Conservation (phyloP, 257 asterid genomes). For the Solanum medicagineum region DNA sequence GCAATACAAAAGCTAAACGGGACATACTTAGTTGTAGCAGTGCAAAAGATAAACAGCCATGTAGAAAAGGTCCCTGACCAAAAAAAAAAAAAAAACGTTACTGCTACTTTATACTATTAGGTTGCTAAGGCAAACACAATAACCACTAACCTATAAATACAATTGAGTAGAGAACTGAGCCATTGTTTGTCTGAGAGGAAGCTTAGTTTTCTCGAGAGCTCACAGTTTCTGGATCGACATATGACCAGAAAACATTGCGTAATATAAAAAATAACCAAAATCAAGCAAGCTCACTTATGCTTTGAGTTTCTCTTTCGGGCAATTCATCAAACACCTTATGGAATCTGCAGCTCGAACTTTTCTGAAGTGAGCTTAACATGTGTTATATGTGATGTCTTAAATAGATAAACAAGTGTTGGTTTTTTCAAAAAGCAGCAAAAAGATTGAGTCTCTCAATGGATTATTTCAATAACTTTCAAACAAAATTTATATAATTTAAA, state of each 20-base stretch:
- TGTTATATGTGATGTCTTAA: no score
- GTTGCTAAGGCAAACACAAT: not conserved
- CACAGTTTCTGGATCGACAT: not conserved
- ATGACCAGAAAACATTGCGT: not conserved
- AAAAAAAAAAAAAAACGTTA: no score
- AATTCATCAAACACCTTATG: not conserved
- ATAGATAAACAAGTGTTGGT: no score
- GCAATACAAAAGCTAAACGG: not conserved
- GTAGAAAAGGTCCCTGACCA: not conserved
- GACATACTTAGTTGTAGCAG: not conserved
- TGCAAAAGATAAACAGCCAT: not conserved
- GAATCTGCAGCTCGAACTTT: not conserved
- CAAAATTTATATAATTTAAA: no score
- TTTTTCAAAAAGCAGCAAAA: no score
- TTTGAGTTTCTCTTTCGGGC: not conserved
- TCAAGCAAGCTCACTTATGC: not conserved
- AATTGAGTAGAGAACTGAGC: not conserved
- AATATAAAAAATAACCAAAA: not conserved
- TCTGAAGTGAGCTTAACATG: no score
- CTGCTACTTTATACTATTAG: not conserved
- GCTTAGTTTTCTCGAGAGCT: not conserved
- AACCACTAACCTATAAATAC: not conserved
- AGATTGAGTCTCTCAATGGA: no score
- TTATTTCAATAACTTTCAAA: no score
- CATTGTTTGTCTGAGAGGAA: not conserved